Base-by-base conservation (phyloP, 192 early-diverging fungal genomes). In the Backusella liffmaniae region DNA sequence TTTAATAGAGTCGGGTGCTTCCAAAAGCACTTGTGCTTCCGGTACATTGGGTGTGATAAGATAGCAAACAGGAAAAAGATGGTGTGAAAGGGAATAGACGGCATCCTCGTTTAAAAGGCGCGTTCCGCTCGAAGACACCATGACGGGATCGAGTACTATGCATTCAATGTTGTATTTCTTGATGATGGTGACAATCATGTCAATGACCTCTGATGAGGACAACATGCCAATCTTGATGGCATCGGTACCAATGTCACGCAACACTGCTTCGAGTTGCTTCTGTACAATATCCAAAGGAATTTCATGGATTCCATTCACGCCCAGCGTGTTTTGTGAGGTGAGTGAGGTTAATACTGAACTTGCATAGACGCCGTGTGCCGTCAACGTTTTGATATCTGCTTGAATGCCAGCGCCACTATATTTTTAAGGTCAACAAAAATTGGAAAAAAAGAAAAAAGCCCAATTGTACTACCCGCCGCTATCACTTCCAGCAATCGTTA, bases 381-480 rank as follows among this genome's bases (percentile, higher is more conserved):
- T 94, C 78, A 95, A 90, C 3, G 95, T 95, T 80, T 96, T 96
- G 70, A 96, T 87, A 84, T 96, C 95, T 18, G 95, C 95, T 82
- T 96, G 95, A 80, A 96, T 94, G 34, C 90, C 90, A 34, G 90
- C 90, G 5, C 90, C 90, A 51, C 90, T 87, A 46, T 18, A 51
- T 42, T 18, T 68, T 44, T 13, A 65, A 56, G 30, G 67, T 41
- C 3, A 16, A 15, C 34, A 59, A 56, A 56, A 59, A 59, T 13
- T 26, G 23, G 12, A 59, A 59, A 59, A 59, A 44, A 41, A 23
- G 37, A 66, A 41, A 44, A n/a, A n/a, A 36, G 35, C 23, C 5
- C 21, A 15, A 30, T 44, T 35, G 21, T 70, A 6, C 39, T 37
- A 87, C 86, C 86, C 90, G 49, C 90, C 87, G 67, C 89, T 89